Base-by-base conservation (phyloP, 164 flowering plant species). In the Piper longum region DNA sequence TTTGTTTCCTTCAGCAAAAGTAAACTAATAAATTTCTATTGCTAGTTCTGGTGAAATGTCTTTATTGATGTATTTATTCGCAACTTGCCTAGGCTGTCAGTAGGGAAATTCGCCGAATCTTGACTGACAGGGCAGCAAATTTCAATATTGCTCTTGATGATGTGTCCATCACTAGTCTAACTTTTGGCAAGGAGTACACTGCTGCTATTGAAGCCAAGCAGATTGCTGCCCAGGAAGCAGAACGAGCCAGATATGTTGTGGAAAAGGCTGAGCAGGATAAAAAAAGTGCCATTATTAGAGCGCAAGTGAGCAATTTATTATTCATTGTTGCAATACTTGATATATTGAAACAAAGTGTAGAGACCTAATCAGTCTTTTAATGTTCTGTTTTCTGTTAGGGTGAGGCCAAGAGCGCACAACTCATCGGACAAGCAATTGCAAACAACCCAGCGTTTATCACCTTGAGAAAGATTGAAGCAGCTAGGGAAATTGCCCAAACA, bases 201-300 rank as follows among this genome's bases (percentile, higher is more conserved):
- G 78, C 81, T 67, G 86, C 91, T 26, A 81, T 84, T 67, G 91
- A 86, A 70, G 85, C 87, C 36, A 86, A 84, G 57, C 88, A 82
- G 65, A 79, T 86, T 61, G 89, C 91, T 65, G 88, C 87, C 17
- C 89, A 84, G 62, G 87, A 86, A 73, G 91, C 87, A 40, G 84
- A 84, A 69, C 75, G 87, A 42, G 83, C 91, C 66, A 84, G 81
- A 60, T 84, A 77, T 72, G 79, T 86, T 57, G 89, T 84, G 51
- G 87, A 81, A 52, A 85, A 85, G 65, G 87, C 90, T 17, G 90
- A 85, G 73, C 90, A 85, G 69, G 90, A 85, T 74, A 85, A 81
- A 79, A 78, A 52, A 72, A 80, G 85, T 78, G 87, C 87, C 57
- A 43, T 85, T 43, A 77, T 85, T 72, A 74, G 87, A 74, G 90